A percentile compares a stretch with the other conserved stretches of the same genome.
Conservation (phyloP, 2,329 filamentous ascomycete species). For the Fusarium sp. region DNA sequence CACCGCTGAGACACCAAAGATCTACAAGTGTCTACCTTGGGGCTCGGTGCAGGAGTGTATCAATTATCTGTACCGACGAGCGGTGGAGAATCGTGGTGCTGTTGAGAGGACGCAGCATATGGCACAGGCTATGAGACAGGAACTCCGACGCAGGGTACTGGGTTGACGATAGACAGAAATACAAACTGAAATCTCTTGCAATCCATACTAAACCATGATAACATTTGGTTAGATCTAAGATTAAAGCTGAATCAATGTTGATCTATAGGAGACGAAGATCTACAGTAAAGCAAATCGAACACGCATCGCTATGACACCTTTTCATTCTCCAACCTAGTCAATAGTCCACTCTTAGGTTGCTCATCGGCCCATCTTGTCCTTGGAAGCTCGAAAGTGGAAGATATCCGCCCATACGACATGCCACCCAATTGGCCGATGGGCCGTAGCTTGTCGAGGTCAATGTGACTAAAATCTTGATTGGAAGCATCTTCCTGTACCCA, state of each 20-base stretch:
- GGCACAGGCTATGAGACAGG: conserved; percentile 41
- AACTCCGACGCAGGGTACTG: conserved; percentile 41
- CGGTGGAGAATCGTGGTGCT: conserved; percentile 51
- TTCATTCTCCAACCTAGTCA: not conserved
- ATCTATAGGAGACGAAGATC: not conserved
- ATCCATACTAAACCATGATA: rapidly evolving
- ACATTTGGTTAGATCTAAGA: rapidly evolving
- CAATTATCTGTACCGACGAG: conserved; percentile 49
- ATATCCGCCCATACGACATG: conserved; percentile 79
- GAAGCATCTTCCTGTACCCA: conserved; percentile 91
- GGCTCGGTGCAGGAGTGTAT: conserved; percentile 50
- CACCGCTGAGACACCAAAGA: conserved; percentile 32
- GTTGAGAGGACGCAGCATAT: conserved; percentile 44
- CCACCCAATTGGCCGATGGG: conserved; percentile 86
- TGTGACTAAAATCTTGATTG: conserved; percentile 75
- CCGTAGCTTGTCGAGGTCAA: conserved; percentile 79
- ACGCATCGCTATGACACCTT: not conserved
- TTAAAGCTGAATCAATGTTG: not conserved
- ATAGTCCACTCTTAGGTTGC: not conserved
- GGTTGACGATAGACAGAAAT: not conserved
- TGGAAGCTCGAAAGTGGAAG: conserved; percentile 75
- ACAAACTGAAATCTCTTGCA: rapidly evolving
- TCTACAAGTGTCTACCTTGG: conserved; percentile 52
- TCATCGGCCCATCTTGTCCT: conserved; percentile 7
- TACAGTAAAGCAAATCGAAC: rapidly evolving